Percentiles rank a stretch among this genome's conserved stretches.
phyloP scores from a whole-genome alignment of 2,329 filamentous ascomycete species.

The Trichoderma pleuroti region DNA sequence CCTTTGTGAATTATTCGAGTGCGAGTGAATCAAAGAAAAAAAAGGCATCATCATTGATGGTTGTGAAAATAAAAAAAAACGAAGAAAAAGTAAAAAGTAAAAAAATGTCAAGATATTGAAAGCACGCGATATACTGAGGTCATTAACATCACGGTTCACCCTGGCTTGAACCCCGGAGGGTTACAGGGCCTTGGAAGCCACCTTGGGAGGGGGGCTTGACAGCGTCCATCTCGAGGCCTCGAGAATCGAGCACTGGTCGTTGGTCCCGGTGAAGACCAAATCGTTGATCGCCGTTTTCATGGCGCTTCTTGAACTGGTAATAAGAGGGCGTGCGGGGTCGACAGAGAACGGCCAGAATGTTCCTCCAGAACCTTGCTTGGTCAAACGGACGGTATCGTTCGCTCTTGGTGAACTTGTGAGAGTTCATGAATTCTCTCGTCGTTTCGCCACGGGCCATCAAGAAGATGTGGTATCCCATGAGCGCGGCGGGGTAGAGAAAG shows the following conservation, averaged over 20 bases:
- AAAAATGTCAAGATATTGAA: background rate
- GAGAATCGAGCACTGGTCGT: conserved; percentile 46
- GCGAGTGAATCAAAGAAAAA: background rate
- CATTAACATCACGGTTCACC: conserved; percentile 18
- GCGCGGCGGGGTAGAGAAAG: conserved; percentile 74
- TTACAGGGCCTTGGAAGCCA: conserved; percentile 53
- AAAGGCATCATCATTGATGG: background rate
- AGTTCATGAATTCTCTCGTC: conserved; percentile 92
- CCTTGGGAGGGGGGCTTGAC: conserved; percentile 41
- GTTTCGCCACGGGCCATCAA: conserved; percentile 89
- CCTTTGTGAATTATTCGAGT: conserved; percentile 7
- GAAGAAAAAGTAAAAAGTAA: background rate
- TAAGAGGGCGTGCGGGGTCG: conserved; percentile 85
- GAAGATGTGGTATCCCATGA: conserved; percentile 88
- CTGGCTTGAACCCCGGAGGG: conserved; percentile 38
- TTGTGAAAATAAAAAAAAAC: background rate
- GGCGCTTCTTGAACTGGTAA: conserved; percentile 76
- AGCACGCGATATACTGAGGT: conserved; percentile 1
- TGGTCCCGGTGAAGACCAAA: conserved; percentile 53
- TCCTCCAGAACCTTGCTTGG: conserved; percentile 69
- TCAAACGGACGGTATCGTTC: conserved; percentile 90
- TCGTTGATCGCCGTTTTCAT: conserved; percentile 79
- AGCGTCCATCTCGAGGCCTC: conserved; percentile 70
- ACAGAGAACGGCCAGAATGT: conserved; percentile 77
- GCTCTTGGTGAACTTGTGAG: conserved; percentile 88